Base-by-base conservation (phyloP, 805 yeast species). In the Schwanniomyces pseudopolymorphus region DNA sequence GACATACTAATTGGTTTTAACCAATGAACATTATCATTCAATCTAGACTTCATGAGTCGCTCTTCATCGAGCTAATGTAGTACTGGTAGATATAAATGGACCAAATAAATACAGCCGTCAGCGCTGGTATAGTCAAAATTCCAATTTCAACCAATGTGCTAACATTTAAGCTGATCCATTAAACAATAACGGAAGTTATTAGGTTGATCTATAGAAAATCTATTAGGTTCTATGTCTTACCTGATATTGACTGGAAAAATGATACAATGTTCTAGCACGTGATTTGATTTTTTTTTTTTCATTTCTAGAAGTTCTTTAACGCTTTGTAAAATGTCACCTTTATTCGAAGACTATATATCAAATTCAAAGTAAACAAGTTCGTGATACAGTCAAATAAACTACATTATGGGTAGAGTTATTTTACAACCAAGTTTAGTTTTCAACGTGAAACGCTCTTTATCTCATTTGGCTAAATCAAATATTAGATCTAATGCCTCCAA, bases 371-470 rank as follows among this genome's bases (percentile, higher is more conserved):
- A 31, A 20, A 31, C 7, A 31, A 13, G 16, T 22, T 28, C 33
- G 16, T 28, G 7, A 28, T 13, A 28, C 33, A 14, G 33, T 13
- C 33, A 28, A 13, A 28, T 28, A 13, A 16, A 31, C 20, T 31
- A 11, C 17, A 31, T 14, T 31, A 31, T 31, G 35, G 35, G 35
- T 31, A n/a, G 19, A 31, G 35, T 31, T 16, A 19, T 31, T 35
- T 39, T 45, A 27, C 33, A 25, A 33, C 42, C 47, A 25, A 39
- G 40, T 26, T 19, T 45, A 17, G 16, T 16, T 27, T 33, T 17
- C 27, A 45, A 45, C 36, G 22, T 45, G 2, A 45, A 33, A 21
- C 47, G 47, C 28, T 40, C 47, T 5, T 17, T 35, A 14, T 40
- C 38, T 14, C 36, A 28, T 36, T 28, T 33, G n/a, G 26, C 40